These are phyloP conservation scores for Exophiala mesophila DNA, from an alignment of 2,329 filamentous ascomycete genomes.

Conservation along the genomic window DNA sequence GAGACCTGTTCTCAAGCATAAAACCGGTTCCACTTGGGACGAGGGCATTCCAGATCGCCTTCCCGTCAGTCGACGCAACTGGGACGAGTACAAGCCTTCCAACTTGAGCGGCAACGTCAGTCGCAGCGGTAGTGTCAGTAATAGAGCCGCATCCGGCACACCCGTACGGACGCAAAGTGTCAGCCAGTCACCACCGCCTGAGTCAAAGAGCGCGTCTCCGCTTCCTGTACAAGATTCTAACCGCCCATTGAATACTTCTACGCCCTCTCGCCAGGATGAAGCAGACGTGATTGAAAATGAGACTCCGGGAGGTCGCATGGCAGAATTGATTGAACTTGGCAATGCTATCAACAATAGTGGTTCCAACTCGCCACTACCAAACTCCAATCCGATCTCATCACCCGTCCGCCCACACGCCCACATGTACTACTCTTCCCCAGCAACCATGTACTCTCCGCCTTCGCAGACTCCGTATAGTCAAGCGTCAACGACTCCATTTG, in stretches of 20 bases:
- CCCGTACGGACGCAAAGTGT: slow-evolving; percentile 6
- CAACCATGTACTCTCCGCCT: neutral
- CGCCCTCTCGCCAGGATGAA: neutral
- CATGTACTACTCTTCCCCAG: neutral
- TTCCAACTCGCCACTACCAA: neutral
- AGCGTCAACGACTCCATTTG: neutral
- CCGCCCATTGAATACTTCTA: neutral
- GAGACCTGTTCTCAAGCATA: slow-evolving; percentile 14
- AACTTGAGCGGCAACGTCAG: slow-evolving; percentile 12
- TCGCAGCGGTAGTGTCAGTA: slow-evolving; percentile 15
- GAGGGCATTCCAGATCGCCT: slow-evolving; percentile 23
- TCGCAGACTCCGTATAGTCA: neutral
- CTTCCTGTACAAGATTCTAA: slow-evolving; percentile 8
- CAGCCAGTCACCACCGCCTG: slow-evolving; percentile 10
- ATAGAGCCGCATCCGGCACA: slow-evolving; percentile 3
- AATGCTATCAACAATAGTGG: neutral
- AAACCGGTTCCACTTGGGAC: slow-evolving; percentile 25
- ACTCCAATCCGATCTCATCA: slow-evolving; percentile 3
- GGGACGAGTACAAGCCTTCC: slow-evolving; percentile 20
- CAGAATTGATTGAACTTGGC: slow-evolving; percentile 23
- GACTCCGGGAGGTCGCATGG: slow-evolving; percentile 22
- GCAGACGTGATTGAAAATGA: slow-evolving; percentile 11
- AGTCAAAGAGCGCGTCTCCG: slow-evolving; percentile 8
- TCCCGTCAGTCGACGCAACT: slow-evolving; percentile 19
- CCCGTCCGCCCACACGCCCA: neutral